Evolutionary conservation across 345 rosid species (phyloP).

Genomic region (Firmiana major): DNA sequence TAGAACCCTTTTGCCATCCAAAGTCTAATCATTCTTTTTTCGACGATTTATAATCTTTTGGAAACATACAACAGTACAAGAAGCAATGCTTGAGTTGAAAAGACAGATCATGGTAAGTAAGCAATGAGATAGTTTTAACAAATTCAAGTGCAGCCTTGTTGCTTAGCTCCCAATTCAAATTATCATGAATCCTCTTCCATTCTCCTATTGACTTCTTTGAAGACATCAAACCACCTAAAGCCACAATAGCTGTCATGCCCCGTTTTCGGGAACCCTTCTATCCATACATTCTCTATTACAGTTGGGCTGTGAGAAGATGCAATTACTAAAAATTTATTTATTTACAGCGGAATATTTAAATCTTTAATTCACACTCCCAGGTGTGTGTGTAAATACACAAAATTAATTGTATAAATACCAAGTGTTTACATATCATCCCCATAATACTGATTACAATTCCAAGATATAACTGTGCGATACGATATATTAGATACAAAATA

Average conservation of each 20-base stretch:
- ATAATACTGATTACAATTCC: too few relatives aligned
- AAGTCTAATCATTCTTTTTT: neutral
- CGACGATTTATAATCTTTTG: neutral
- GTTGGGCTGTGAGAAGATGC: too few relatives aligned
- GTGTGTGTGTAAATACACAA: too few relatives aligned
- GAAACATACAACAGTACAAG: conserved; percentile 6
- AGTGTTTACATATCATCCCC: too few relatives aligned
- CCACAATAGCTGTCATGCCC: conserved; percentile 10
- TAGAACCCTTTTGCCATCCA: conserved; percentile 30
- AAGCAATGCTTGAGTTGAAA: conserved; percentile 11
- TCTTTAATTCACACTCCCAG: too few relatives aligned
- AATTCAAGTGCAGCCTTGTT: conserved; percentile 14
- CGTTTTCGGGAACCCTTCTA: too few relatives aligned
- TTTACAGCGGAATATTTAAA: too few relatives aligned
- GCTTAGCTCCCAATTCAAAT: conserved; percentile 16
- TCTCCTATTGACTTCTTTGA: conserved; percentile 9
- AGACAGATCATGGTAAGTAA: conserved; percentile 5
- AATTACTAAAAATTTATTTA: too few relatives aligned
- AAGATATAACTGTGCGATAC: too few relatives aligned
- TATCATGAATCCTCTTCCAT: conserved; percentile 16
- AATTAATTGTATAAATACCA: too few relatives aligned
- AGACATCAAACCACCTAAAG: conserved; percentile 20
- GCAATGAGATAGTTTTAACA: conserved; percentile 6
- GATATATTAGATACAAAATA: too few relatives aligned
- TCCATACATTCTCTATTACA: too few relatives aligned